Evolutionary conservation across 306 rosid species (phyloP).

Genomic region (Ochetophila trinervis): DNA sequence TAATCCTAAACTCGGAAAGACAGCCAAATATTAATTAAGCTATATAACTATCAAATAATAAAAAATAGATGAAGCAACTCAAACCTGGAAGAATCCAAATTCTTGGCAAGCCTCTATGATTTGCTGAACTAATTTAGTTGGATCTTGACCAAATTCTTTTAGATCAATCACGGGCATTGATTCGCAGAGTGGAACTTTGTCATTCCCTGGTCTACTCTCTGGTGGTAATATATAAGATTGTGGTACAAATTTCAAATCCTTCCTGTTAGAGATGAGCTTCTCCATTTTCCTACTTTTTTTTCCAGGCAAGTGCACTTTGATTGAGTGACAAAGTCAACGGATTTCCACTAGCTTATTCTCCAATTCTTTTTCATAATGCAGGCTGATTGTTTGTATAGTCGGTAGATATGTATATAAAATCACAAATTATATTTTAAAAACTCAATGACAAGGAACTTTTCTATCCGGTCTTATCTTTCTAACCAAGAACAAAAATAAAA

Average conservation of each 20-base stretch:
- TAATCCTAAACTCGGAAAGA: background rate
- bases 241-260: background rate
- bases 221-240: slow-evolving; percentile 16
- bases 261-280: slow-evolving; percentile 17
- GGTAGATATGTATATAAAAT: too few relatives aligned
- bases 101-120: slow-evolving; percentile 13
- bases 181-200: background rate
- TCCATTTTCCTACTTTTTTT: slow-evolving; percentile 5
- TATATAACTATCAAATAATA: background rate
- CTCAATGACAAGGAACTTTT: too few relatives aligned
- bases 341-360: too few relatives aligned
- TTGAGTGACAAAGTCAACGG: background rate
- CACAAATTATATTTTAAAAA: too few relatives aligned
- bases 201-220: background rate
- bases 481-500: too few relatives aligned
- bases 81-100: slow-evolving; percentile 20
- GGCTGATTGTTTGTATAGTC: too few relatives aligned
- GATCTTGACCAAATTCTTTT: background rate
- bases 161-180: slow-evolving; percentile 7
- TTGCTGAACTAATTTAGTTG: slow-evolving; percentile 4
- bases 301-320: background rate
- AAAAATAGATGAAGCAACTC: background rate
- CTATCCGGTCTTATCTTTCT: too few relatives aligned
- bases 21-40: background rate
- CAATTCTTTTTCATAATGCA: too few relatives aligned